Evolutionary conservation across 129 eudicot species (phyloP), one percentile per base, ranked within the genome.

Genomic region (Silybum marianum): DNA sequence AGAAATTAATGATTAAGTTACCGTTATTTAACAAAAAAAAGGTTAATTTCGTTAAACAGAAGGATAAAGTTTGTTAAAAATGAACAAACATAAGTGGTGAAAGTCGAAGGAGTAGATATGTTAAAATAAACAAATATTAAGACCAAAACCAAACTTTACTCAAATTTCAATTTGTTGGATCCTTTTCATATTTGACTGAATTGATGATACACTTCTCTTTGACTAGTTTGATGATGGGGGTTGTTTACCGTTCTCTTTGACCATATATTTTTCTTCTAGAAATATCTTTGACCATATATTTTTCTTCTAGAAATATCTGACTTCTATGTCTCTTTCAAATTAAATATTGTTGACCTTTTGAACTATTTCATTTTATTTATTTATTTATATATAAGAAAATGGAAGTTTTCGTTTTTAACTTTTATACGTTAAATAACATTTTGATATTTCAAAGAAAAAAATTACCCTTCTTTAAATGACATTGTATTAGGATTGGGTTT

Each of bases 221-320:
- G 42, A 63, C 81, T 62, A 19, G 1, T 63, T 30, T 76, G 72
- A 36, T 77, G 60, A 77, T 63, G 72, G 80, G 72, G 72, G 25
- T 77, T 63, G 80, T 63, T 63, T 77, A 63, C 34, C 21, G 7
- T 44, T 11, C 46, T 67, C 54, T 63, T 68, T 46, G 82, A 78
- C 82, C 30, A 19, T 62, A 22, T 28, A 25, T 30, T 79, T 54
- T 30, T 60, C 48, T 58, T 34, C 51, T 60, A n/a, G 32, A 69
- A n/a, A 10, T n/a, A 78, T 7, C 24, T 28, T 79, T 79, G 39
- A 54, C 70, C 19, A 19, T 62, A 22, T 28, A 25, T 30, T 79
- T 54, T 30, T 60, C 48, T 58, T 34, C 51, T 60, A n/a, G 32
- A 69, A n/a, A 10, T n/a, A 78, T 7, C 24, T 28, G 39, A 54